Conservation (phyloP, 768 basidiomycete genomes). For the Suillus plorans region DNA sequence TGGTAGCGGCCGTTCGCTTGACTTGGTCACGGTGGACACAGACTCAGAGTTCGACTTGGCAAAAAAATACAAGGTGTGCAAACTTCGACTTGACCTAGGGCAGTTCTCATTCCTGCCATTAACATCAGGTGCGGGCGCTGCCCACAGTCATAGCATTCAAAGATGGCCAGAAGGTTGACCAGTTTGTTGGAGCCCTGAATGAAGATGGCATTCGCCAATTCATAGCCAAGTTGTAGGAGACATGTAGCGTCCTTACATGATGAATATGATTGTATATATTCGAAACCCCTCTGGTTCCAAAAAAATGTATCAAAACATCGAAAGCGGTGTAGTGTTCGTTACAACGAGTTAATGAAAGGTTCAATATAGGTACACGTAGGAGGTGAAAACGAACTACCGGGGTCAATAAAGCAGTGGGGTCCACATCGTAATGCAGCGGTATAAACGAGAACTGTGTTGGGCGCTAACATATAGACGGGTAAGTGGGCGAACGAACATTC, state of each 20-base stretch:
- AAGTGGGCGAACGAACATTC: background rate
- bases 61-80: slow-evolving; percentile 45
- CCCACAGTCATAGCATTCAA: slow-evolving; percentile 81
- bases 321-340: slow-evolving; percentile 1
- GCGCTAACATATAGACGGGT: slow-evolving; percentile 7
- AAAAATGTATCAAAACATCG: slow-evolving; percentile 1
- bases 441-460: slow-evolving; percentile 7
- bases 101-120: background rate
- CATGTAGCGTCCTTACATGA: background rate
- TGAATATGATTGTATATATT: background rate
- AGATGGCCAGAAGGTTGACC: slow-evolving; percentile 54
- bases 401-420: slow-evolving; percentile 11
- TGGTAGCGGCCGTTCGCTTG: slow-evolving; percentile 56
- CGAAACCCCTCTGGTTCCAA: background rate
- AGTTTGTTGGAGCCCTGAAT: slow-evolving; percentile 63
- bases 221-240: slow-evolving; percentile 38
- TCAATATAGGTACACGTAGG: slow-evolving; percentile 15
- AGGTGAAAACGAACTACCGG: slow-evolving; percentile 3
- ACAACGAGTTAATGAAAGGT: slow-evolving; percentile 4
- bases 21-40: slow-evolving; percentile 71
- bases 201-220: slow-evolving; percentile 45
- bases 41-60: slow-evolving; percentile 56
- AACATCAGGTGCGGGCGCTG: slow-evolving; percentile 61
- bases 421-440: slow-evolving; percentile 19
- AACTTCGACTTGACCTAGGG: slow-evolving; percentile 8